These are phyloP conservation scores for Polysphondylium violaceum DNA, from an alignment of 78 protist species.

Conservation along the genomic window DNA sequence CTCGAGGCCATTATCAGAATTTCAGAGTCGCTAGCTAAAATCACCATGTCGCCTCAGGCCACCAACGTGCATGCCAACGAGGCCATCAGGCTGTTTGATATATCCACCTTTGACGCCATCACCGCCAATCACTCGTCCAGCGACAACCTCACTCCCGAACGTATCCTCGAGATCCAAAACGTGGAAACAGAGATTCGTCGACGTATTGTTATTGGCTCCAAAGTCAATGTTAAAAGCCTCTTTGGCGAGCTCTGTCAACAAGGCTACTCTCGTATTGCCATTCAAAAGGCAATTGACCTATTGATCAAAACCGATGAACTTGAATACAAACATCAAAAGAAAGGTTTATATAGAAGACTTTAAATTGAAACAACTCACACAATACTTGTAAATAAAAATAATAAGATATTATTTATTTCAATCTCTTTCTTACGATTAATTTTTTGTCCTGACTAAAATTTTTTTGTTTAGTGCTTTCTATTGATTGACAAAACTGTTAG, in stretches of 20 bases:
- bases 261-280: constrained; percentile 21
- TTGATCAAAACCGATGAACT: constrained; percentile 79
- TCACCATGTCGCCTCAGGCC: constrained; percentile 63
- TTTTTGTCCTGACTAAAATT: no score
- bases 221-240: constrained; percentile 2
- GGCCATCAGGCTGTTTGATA: constrained; percentile 87
- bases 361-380: no score
- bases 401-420: no score
- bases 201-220: constrained; percentile 72
- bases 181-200: constrained; percentile 64
- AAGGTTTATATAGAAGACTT: constrained; percentile 39
- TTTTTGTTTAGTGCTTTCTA: no score
- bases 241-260: not conserved
- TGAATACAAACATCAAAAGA: constrained; percentile 71
- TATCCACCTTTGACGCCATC: constrained; percentile 87
- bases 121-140: constrained; percentile 24
- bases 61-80: constrained; percentile 84
- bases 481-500: no score
- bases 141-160: constrained; percentile 44
- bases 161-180: constrained; percentile 22
- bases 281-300: constrained; percentile 58
- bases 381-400: no score
- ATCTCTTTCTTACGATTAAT: no score
- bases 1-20: constrained; percentile 94
- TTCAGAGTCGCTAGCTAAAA: constrained; percentile 90